Evolutionary conservation across 306 rosid genomes (phyloP), one percentile per base, ranked within the genome.

Genomic region (Chamaecrista fasciculata): DNA sequence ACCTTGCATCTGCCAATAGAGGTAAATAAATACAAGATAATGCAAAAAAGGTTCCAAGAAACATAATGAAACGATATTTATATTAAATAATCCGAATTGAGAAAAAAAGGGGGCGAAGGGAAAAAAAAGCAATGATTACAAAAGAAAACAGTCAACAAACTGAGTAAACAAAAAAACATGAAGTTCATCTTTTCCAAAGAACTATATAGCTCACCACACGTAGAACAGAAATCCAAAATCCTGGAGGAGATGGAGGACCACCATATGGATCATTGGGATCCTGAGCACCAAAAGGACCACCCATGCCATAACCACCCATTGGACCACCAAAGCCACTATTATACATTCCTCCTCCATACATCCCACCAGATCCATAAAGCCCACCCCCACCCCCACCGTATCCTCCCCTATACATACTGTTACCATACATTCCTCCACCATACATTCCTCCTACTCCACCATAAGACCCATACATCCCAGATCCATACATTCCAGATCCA

Each of bases 331-430:
- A 12, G 69, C 96, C 91, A 74, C 95, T 26, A 61, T 75, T 76
- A 80, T 94, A 88, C 97, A 94, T 85, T 55, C 98, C 97, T 74
- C 96, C 94, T 12, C 98, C 97, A 69, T 90, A 88, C 93, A 82
- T 80, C 67, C 98, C 94, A 48, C 97, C 91, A 53, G 96, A 88
- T 50, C 98, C 98, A 56, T 89, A 80, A 46, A 84, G 78, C 43
- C 96, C 96, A 23, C 97, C 88, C 33, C 85, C 82, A 59, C 98
- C 96, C 43, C 96, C 96, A 23, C 97, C 88, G 33, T 86, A 83
- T 63, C 98, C 96, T 71, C 92, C 86, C 75, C 94, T 79, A 62
- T 83, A 71, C 96, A 88, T 82, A 78, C 82, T 86, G 84, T 79
- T 90, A 15, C 97, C 96, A 72, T 90, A 90, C 91, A 85, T 74